phyloP scores from a whole-genome alignment of 202 grass and related monocot genomes.

The Eragrostis tef region DNA sequence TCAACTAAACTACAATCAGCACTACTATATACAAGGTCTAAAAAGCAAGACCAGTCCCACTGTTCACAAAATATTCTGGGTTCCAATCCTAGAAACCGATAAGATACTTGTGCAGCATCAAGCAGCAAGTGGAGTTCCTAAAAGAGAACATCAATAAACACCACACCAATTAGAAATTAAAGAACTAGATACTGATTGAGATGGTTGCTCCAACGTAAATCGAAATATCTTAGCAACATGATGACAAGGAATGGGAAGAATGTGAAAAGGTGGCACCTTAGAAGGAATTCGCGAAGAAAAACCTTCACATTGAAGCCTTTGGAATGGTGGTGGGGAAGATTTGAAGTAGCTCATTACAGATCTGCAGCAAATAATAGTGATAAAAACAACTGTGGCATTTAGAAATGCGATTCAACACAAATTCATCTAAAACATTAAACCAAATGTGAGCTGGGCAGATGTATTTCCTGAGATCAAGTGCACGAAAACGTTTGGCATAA shows the following conservation, averaged over 20 bases:
- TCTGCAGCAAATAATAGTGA: conserved; percentile 54
- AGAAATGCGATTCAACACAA: neutral
- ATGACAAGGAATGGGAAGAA: neutral
- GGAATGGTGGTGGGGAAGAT: conserved; percentile 78
- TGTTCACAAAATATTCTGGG: conserved; percentile 68
- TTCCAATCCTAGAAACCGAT: conserved; percentile 81
- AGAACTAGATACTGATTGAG: neutral
- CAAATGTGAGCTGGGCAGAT: conserved; percentile 3
- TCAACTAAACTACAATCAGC: conserved; percentile 56
- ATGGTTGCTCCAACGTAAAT: conserved; percentile 10
- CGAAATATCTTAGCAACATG: neutral
- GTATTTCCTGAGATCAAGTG: conserved; percentile 25
- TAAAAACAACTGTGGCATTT: conserved; percentile 6
- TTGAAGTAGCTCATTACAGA: conserved; percentile 74
- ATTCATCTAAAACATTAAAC: conserved; percentile 23
- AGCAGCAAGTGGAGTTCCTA: conserved; percentile 68
- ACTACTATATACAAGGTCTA: conserved; percentile 64
- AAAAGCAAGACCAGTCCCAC: conserved; percentile 92
- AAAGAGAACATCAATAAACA: conserved; percentile 38
- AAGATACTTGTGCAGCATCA: conserved; percentile 63
- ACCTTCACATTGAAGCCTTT: conserved; percentile 52
- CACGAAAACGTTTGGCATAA: conserved; percentile 6
- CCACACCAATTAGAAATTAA: conserved; percentile 25
- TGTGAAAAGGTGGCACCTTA: conserved; percentile 56
- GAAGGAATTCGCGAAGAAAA: conserved; percentile 39